These are phyloP conservation scores for Purpureocillium lavendulum DNA, from an alignment of 2,329 filamentous ascomycete genomes.

Conservation along the genomic window DNA sequence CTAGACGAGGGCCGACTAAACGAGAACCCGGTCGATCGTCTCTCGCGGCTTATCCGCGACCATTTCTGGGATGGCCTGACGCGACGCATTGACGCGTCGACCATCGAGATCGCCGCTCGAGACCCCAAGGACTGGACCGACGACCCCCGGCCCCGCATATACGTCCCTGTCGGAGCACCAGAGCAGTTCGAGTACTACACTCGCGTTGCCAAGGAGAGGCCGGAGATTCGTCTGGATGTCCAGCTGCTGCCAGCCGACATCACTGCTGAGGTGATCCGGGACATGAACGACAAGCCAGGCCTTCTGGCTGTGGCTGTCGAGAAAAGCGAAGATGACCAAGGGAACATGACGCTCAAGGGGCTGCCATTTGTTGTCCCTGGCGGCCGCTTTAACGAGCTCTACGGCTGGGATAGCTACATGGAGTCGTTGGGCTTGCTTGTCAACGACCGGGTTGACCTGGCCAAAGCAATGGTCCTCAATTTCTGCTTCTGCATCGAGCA, in stretches of 20 bases:
- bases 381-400: constrained; percentile 95
- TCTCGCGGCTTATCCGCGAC: constrained; percentile 78
- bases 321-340: constrained; percentile 52
- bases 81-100: constrained; percentile 79
- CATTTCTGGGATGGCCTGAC: constrained; percentile 93
- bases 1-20: constrained; percentile 86
- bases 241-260: constrained; percentile 68
- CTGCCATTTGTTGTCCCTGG: constrained; percentile 96
- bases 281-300: constrained; percentile 81
- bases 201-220: constrained; percentile 66
- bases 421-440: constrained; percentile 82
- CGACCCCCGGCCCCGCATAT: constrained; percentile 84
- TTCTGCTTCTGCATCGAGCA: constrained; percentile 98
- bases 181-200: constrained; percentile 88
- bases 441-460: constrained; percentile 76
- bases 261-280: constrained; percentile 71
- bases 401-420: constrained; percentile 99
- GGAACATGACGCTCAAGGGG: constrained; percentile 62
- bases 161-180: constrained; percentile 75
- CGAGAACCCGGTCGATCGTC: constrained; percentile 86
- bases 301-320: constrained; percentile 87
- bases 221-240: constrained; percentile 83
- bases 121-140: constrained; percentile 96
- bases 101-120: constrained; percentile 74
- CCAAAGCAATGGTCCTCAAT: constrained; percentile 90